These are phyloP conservation scores for Didymosphaeria variabile DNA, from an alignment of 2,329 filamentous ascomycete genomes.

Conservation along the genomic window DNA sequence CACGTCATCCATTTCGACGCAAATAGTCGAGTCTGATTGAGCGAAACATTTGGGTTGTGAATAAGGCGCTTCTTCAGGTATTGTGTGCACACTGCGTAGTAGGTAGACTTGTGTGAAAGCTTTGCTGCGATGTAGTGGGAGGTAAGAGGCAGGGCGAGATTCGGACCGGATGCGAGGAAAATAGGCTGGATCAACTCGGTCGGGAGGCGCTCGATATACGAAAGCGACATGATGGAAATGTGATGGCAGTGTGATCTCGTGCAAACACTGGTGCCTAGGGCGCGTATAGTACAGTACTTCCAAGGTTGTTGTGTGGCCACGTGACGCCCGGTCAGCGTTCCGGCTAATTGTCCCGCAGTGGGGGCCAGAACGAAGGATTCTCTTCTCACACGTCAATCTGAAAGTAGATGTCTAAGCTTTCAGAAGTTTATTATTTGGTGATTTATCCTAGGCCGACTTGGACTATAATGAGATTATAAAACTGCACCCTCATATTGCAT, in stretches of 20 bases:
- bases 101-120: conserved; percentile 38
- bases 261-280: background rate
- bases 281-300: too few species aligned
- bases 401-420: too few species aligned
- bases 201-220: conserved; percentile 57
- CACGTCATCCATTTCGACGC: conserved; percentile 46
- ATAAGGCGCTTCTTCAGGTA: conserved; percentile 27
- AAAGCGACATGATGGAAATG: conserved; percentile 22
- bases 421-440: too few species aligned
- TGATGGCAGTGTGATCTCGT: background rate
- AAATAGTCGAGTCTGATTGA: conserved; percentile 38
- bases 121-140: conserved; percentile 52
- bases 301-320: too few species aligned
- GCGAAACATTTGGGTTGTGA: conserved; percentile 23
- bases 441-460: too few species aligned
- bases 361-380: too few species aligned
- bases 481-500: too few species aligned
- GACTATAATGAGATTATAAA: too few species aligned
- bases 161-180: conserved; percentile 57
- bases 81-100: conserved; percentile 34
- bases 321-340: too few species aligned
- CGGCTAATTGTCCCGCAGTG: too few species aligned
- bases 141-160: conserved; percentile 51
- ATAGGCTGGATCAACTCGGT: conserved; percentile 63
- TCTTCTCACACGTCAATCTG: too few species aligned